Base-by-base conservation (phyloP, 371 early-diverging fungal genomes). In the Zopfochytrium polystomum region DNA sequence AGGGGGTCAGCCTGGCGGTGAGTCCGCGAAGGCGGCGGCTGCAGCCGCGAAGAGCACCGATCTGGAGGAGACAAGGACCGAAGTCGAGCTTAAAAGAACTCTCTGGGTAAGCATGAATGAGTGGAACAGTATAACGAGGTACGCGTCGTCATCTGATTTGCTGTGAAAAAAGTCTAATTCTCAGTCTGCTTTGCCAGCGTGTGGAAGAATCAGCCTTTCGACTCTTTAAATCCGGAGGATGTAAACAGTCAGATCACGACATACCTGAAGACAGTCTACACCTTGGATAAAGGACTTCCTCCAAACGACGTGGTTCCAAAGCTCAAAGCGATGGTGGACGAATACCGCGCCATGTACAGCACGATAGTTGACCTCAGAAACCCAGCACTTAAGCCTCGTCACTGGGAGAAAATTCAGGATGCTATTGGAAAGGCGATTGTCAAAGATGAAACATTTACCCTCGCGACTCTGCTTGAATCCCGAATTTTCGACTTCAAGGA, bases 401-500 rank as follows among this genome's bases (percentile, higher is more conserved):
- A 83, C 48, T 83, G 83, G 83, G 83, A 83, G 29, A 80, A 78
- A 55, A 81, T 83, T 27, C 81, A 81, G 51, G 83, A 83, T 35
- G 75, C 82, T 5, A 55, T 83, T 45, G 83, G 80, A 30, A 83
- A 80, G 53, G 23, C 63, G 22, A 34, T 83, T 2, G 61, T 69
- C 32, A 70, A 71, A 51, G 83, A 83, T 60, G 83, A 83, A 55
- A 67, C 71, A 6, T 77, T 79, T 47, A 77, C 77, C 5, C 57
- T 81, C 18, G 72, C 71, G 5, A 68, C 62, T 22, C 64, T 82
- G 31, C 76, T 79, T 34, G 80, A 80, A 18, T 44, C 65, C 27
- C 58, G 77, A 20, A 73, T 80, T 1, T 81, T 82, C 52, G 78
- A 79, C 25, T 80, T 80, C 67, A 79, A 73, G 58, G 83, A 82